phyloP scores from a whole-genome alignment of 768 basidiomycete species.

The Sutorius australiensis region DNA sequence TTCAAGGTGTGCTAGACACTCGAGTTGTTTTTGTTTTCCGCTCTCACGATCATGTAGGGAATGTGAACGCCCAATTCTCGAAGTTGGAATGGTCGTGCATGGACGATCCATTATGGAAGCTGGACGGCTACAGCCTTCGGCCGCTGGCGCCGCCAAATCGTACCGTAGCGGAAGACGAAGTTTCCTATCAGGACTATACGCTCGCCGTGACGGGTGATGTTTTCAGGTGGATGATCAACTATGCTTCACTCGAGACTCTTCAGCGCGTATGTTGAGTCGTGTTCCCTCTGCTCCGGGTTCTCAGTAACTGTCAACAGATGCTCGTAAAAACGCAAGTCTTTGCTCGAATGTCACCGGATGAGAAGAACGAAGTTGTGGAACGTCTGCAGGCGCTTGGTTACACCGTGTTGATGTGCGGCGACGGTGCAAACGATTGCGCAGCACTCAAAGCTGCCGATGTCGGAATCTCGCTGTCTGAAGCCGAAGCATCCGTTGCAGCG shows the following conservation, averaged over 20 bases:
- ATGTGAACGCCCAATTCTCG: conserved; percentile 47
- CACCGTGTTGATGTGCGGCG: conserved; percentile 97
- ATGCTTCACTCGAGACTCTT: conserved; percentile 89
- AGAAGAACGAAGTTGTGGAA: conserved; percentile 98
- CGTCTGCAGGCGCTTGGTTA: conserved; percentile 90
- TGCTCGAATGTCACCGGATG: conserved; percentile 98
- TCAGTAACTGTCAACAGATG: conserved; percentile 58
- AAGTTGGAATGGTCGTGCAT: conserved; percentile 88
- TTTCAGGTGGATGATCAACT: conserved; percentile 97
- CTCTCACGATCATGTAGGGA: conserved; percentile 40
- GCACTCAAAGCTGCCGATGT: conserved; percentile 98
- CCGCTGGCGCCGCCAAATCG: conserved; percentile 72
- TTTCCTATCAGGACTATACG: conserved; percentile 82
- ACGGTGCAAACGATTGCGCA: conserved; percentile 98
- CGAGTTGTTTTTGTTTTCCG: background rate
- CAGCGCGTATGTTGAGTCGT: conserved; percentile 58
- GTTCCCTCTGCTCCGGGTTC: background rate
- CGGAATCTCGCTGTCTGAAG: conserved; percentile 93
- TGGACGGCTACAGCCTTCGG: conserved; percentile 87
- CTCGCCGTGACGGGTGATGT: conserved; percentile 92
- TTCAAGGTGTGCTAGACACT: conserved; percentile 47
- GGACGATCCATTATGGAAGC: conserved; percentile 79
- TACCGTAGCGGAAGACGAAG: conserved; percentile 65
- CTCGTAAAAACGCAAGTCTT: conserved; percentile 95
- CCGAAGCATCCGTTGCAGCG: conserved; percentile 97